Conservation (phyloP, 2,329 filamentous ascomycete genomes). For the Venturia carpophila region DNA sequence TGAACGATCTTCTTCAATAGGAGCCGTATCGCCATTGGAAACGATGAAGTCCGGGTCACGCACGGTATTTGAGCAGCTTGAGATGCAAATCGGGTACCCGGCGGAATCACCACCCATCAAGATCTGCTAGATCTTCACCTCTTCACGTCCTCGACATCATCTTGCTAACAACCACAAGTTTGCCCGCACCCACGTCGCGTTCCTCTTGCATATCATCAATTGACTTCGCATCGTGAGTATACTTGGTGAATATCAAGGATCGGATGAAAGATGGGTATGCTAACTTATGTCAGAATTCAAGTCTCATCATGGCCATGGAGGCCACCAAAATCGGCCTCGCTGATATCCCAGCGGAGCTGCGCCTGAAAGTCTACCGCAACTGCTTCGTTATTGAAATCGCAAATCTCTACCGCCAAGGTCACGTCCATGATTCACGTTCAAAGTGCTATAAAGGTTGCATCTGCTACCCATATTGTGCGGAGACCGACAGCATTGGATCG, state of each 20-base stretch:
- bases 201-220: neutral
- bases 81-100: too few species aligned
- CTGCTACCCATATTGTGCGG: neutral
- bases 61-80: too few species aligned
- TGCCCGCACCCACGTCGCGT: neutral
- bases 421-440: neutral
- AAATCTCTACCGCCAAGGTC: neutral
- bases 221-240: neutral
- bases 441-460: conserved; percentile 1
- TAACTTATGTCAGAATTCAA: neutral
- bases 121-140: neutral
- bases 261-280: neutral
- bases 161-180: neutral
- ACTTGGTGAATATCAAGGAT: neutral
- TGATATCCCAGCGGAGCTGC: neutral
- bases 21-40: too few species aligned
- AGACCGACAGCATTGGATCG: neutral
- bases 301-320: neutral
- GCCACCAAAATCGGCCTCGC: neutral
- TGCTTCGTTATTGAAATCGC: conserved; percentile 2
- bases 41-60: too few species aligned
- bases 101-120: neutral
- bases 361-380: conserved; percentile 6
- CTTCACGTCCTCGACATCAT: neutral
- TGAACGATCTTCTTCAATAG: too few species aligned